Evolutionary conservation across 2,329 filamentous ascomycete species (phyloP).

Genomic region (Apiospora rasikravindrae): DNA sequence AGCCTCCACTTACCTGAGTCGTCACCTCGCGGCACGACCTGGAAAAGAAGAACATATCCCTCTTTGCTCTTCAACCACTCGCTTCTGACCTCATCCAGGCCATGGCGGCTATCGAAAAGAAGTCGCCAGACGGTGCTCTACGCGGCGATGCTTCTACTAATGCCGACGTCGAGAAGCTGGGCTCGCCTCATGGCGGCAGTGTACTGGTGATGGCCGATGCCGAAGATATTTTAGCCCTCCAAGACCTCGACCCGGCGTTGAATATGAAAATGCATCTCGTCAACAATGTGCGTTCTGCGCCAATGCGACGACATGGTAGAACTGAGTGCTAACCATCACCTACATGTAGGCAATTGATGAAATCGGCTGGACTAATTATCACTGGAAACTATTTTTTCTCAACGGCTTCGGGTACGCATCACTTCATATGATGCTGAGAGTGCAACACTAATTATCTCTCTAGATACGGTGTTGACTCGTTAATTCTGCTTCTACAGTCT

Average conservation of each 20-base stretch:
- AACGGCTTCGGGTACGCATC: conserved; percentile 61
- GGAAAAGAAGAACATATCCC: not conserved
- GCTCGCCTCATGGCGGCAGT: not conserved
- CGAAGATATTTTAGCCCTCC: conserved; percentile 59
- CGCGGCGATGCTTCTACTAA: not conserved
- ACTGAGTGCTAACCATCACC: not conserved
- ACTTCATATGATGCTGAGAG: not conserved
- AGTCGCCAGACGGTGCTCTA: not conserved
- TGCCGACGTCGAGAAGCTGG: not conserved
- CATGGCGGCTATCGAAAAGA: conserved; percentile 1
- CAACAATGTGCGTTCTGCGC: conserved; percentile 60
- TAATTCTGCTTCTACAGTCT: conserved; percentile 65
- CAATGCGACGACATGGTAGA: not conserved
- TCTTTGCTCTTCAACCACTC: not conserved
- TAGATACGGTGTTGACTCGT: conserved; percentile 62
- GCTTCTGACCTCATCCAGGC: not conserved
- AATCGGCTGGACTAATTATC: conserved; percentile 44
- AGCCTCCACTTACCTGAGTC: not conserved
- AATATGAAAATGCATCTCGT: conserved; percentile 72
- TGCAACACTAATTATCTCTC: not conserved
- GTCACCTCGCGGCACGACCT: not conserved
- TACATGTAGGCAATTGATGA: conserved; percentile 39
- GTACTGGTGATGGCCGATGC: not conserved
- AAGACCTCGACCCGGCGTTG: conserved; percentile 65
- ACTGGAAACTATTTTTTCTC: conserved; percentile 63